Evolutionary conservation across 2,329 filamentous ascomycete species (phyloP).

Genomic region (Fusarium avenaceum): DNA sequence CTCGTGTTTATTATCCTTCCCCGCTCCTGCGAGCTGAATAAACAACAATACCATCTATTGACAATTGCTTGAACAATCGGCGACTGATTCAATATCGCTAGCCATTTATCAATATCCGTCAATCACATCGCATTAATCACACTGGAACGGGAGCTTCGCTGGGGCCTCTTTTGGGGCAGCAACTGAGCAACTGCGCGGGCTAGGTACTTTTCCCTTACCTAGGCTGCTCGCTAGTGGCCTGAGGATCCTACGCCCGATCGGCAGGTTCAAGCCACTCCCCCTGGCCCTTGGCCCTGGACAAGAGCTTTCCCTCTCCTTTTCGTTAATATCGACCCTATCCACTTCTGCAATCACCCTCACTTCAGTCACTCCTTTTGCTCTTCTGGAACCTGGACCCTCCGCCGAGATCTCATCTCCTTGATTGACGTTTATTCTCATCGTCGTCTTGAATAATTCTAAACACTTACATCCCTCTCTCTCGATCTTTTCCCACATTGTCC

Average conservation of each 20-base stretch:
- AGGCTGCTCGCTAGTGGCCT: conserved; percentile 48
- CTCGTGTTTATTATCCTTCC: conserved; percentile 29
- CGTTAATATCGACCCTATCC: conserved; percentile 56
- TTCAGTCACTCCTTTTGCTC: conserved; percentile 58
- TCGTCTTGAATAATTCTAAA: conserved; percentile 40
- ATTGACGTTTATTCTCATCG: conserved; percentile 44
- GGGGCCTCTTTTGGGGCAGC: conserved; percentile 40
- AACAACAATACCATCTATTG: conserved; percentile 11
- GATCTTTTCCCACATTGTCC: conserved; percentile 21
- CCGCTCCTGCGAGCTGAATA: conserved; percentile 13
- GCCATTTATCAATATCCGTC: background rate
- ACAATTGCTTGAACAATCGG: conserved; percentile 10
- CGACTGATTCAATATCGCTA: conserved; percentile 16
- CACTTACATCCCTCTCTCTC: conserved; percentile 41
- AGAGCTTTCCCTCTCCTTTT: conserved; percentile 55
- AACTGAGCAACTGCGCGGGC: background rate
- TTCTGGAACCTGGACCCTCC: conserved; percentile 46
- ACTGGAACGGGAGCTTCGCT: conserved; percentile 41
- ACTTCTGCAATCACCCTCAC: conserved; percentile 56
- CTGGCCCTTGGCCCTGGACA: conserved; percentile 47
- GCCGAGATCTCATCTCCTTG: conserved; percentile 44
- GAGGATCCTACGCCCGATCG: conserved; percentile 53
- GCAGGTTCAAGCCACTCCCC: conserved; percentile 53
- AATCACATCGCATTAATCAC: conserved; percentile 36
- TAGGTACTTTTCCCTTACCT: conserved; percentile 10